A percentile compares a stretch with the other conserved stretches of the same genome.
phyloP scores from a whole-genome alignment of 2,329 filamentous ascomycete genomes.

The Paraphaeosphaeria sporulosa region DNA sequence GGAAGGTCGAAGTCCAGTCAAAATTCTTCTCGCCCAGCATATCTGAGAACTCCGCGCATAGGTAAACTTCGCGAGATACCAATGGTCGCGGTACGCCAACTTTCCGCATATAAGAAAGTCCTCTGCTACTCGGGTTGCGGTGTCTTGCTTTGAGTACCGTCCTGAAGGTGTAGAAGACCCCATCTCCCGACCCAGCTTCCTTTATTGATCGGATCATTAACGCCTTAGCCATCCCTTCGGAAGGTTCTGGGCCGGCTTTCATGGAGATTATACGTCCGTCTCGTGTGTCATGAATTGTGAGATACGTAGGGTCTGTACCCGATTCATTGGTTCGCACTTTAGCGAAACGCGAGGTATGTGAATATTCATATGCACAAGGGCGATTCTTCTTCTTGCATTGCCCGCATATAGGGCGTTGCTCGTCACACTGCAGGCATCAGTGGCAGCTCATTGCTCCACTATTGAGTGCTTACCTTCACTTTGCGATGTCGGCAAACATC shows the following conservation, averaged over 20 bases:
- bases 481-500: too few relatives aligned
- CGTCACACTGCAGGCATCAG: too few relatives aligned
- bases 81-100: background rate
- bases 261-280: conserved; percentile 60
- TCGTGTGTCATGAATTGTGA: conserved; percentile 31
- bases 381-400: too few relatives aligned
- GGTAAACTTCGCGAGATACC: conserved; percentile 4
- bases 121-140: background rate
- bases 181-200: conserved; percentile 2
- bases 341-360: too few relatives aligned
- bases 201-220: conserved; percentile 8
- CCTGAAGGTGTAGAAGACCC: conserved; percentile 12
- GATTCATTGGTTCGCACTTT: too few relatives aligned
- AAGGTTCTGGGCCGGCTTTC: conserved; percentile 57
- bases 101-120: background rate
- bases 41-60: background rate
- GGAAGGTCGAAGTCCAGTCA: conserved; percentile 7
- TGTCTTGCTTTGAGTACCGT: background rate
- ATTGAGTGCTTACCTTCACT: too few relatives aligned
- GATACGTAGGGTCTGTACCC: too few relatives aligned
- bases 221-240: background rate
- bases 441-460: too few relatives aligned
- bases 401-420: too few relatives aligned
- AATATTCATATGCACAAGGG: too few relatives aligned
- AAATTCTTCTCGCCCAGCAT: background rate